Conservation (phyloP, 306 rosid genomes). For the Sphenostylis stenocarpa region DNA sequence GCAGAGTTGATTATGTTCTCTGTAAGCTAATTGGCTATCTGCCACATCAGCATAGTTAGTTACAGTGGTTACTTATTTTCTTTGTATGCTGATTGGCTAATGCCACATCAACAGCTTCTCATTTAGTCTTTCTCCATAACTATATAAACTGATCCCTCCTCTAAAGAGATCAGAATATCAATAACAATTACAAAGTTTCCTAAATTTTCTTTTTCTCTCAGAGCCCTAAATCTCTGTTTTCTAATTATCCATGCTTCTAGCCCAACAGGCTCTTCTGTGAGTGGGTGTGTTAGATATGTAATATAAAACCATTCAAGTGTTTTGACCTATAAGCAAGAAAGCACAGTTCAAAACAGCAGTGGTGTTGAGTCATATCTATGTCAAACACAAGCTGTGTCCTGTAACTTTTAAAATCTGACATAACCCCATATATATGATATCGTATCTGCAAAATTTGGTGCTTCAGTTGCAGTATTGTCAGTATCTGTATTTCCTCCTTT, state of each 20-base stretch:
- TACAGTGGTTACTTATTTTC: too few relatives aligned
- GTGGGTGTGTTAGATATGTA: neutral
- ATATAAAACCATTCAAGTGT: neutral
- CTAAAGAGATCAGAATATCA: too few relatives aligned
- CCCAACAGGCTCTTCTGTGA: neutral
- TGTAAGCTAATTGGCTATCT: too few relatives aligned
- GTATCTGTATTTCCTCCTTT: constrained; percentile 14
- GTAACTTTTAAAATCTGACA: neutral
- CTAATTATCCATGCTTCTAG: neutral
- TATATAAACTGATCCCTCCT: too few relatives aligned
- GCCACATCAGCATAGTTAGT: too few relatives aligned
- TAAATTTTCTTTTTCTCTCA: too few relatives aligned
- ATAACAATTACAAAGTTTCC: too few relatives aligned
- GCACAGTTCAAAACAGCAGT: neutral
- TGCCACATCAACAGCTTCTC: too few relatives aligned
- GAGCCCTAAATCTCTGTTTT: too few relatives aligned
- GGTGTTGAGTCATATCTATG: neutral
- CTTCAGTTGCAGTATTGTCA: constrained; percentile 20
- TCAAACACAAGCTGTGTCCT: neutral
- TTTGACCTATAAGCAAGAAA: neutral
- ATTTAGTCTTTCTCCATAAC: too few relatives aligned
- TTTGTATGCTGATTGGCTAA: too few relatives aligned
- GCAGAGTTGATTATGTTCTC: too few relatives aligned
- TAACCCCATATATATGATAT: neutral
- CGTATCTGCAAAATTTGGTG: constrained; percentile 5